Evolutionary conservation across 1,284 basidiomycete species (phyloP).

Genomic region (Sporisorium iseilematis-ciliati): DNA sequence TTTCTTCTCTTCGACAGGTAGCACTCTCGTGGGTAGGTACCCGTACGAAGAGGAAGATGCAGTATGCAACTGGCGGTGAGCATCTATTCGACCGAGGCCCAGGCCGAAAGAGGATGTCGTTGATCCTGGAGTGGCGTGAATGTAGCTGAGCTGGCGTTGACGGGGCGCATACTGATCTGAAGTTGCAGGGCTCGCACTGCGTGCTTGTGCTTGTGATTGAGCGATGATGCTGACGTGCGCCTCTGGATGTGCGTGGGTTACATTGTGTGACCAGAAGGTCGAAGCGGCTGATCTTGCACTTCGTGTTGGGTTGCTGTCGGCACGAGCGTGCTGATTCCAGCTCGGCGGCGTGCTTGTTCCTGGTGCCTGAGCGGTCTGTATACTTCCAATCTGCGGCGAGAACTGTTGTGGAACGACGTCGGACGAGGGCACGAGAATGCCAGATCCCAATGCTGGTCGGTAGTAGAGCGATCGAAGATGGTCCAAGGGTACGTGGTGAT

Average conservation of each 20-base stretch:
- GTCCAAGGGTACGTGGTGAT: slow-evolving; percentile 42
- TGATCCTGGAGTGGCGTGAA: slow-evolving; percentile 41
- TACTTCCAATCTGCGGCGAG: not conserved
- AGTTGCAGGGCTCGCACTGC: not conserved
- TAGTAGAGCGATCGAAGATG: slow-evolving; percentile 50
- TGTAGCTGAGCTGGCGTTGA: slow-evolving; percentile 39
- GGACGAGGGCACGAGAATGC: slow-evolving; percentile 38
- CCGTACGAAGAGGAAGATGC: slow-evolving; percentile 18
- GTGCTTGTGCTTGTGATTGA: slow-evolving; percentile 15
- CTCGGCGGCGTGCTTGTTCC: not conserved
- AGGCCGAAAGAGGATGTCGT: slow-evolving; percentile 15
- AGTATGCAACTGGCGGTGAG: slow-evolving; percentile 1
- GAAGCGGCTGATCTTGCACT: slow-evolving; percentile 19
- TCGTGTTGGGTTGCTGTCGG: slow-evolving; percentile 27
- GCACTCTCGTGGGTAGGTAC: slow-evolving; percentile 89
- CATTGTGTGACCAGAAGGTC: slow-evolving; percentile 42
- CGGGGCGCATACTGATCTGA: slow-evolving; percentile 6
- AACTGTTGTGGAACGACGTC: slow-evolving; percentile 9
- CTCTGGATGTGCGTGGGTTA: slow-evolving; percentile 38
- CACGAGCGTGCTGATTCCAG: slow-evolving; percentile 22
- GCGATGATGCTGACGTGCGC: slow-evolving; percentile 44
- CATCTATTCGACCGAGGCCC: slow-evolving; percentile 15
- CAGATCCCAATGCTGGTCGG: slow-evolving; percentile 42
- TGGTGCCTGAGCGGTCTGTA: not conserved
- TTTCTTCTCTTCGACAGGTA: slow-evolving; percentile 82